Percentiles rank a stretch among this genome's conserved stretches.
phyloP scores from a whole-genome alignment of 192 early-diverging fungal genomes.

The Coemansia sp. region DNA sequence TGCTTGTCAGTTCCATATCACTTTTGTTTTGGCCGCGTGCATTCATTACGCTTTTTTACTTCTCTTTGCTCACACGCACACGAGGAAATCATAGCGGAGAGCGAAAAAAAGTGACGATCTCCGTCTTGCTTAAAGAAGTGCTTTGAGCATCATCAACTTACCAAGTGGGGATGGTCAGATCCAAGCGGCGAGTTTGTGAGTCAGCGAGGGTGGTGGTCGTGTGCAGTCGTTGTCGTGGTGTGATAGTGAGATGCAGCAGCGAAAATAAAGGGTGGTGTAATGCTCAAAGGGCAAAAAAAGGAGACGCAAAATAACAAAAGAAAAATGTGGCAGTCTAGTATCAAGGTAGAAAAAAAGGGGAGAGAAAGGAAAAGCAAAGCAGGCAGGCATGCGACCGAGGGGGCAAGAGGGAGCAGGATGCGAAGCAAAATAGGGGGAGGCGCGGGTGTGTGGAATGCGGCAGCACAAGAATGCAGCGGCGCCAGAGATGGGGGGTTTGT shows the following conservation, averaged over 20 bases:
- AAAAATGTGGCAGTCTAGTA: conserved; percentile 6
- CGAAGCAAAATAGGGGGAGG: not conserved
- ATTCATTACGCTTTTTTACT: too few species aligned
- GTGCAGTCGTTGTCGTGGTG: not conserved
- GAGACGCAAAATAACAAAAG: not conserved
- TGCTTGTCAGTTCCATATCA: too few species aligned
- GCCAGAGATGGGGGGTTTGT: not conserved
- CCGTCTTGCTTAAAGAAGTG: too few species aligned
- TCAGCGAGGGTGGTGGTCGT: conserved; percentile 6
- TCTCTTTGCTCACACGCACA: too few species aligned
- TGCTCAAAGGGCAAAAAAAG: not conserved
- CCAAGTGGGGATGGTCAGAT: too few species aligned
- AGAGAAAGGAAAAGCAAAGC: conserved; percentile 6
- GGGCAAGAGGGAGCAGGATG: not conserved
- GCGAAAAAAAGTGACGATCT: too few species aligned
- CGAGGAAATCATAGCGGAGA: too few species aligned
- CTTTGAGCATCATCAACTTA: too few species aligned
- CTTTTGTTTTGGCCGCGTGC: too few species aligned
- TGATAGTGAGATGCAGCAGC: not conserved
- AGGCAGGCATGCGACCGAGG: not conserved
- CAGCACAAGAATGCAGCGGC: not conserved
- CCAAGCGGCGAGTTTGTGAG: too few species aligned
- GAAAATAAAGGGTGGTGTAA: not conserved
- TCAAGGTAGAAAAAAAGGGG: not conserved
- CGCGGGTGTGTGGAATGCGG: conserved; percentile 1